phyloP scores from a whole-genome alignment of 1,284 basidiomycete genomes.

The Ganoderma boninense region DNA sequence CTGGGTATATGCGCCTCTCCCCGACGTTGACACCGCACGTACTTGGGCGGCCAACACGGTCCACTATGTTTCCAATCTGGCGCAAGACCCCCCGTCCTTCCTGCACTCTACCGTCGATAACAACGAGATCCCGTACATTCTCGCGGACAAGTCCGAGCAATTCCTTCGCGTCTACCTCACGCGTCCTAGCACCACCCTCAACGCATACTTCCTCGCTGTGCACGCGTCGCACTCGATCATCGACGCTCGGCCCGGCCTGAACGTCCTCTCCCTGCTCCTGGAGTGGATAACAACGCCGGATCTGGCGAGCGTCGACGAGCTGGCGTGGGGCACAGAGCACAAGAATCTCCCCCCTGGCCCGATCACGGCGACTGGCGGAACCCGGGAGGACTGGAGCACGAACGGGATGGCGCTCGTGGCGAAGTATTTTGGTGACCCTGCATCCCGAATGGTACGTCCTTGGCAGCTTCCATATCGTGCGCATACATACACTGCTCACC shows the following conservation, averaged over 20 bases:
- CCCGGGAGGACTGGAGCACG: slow-evolving; percentile 11
- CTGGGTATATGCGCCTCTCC: background rate
- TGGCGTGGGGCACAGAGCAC: slow-evolving; percentile 22
- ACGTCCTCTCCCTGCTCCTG: background rate
- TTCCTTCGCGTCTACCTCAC: background rate
- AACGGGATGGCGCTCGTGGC: slow-evolving; percentile 3
- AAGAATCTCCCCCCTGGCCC: slow-evolving; percentile 21
- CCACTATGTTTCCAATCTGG: background rate
- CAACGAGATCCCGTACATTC: background rate
- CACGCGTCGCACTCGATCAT: background rate
- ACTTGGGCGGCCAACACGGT: background rate
- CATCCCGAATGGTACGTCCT: background rate
- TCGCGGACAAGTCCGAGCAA: background rate
- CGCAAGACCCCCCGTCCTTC: background rate
- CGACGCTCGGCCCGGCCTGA: background rate
- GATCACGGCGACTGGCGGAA: slow-evolving; percentile 19
- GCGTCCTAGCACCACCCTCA: background rate
- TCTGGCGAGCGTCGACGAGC: too few relatives aligned
- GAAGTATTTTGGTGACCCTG: background rate
- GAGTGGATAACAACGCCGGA: background rate
- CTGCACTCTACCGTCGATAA: background rate
- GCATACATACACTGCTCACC: background rate
- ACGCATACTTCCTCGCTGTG: background rate
- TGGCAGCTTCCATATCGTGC: background rate
- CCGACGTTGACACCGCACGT: background rate